Base-by-base conservation (phyloP, 495 filamentous ascomycete species). In the Penicillium ochrochloron region DNA sequence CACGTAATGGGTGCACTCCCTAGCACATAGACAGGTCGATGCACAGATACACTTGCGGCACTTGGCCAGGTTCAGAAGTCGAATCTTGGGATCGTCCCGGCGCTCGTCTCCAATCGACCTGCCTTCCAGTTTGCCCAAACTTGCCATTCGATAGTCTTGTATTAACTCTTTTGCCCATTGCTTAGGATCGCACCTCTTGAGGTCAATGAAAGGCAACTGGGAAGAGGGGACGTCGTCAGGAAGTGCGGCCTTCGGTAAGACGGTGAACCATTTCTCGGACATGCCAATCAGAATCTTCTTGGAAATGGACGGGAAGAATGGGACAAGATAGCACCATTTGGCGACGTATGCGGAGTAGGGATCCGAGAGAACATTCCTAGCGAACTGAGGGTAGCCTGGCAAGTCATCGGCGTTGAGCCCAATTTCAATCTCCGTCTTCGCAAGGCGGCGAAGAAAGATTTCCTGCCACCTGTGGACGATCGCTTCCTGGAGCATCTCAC, bases 31-130 rank as follows among this genome's bases (percentile, higher is more conserved):
- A 33, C 79, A 81, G 25, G 63, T 29, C 4, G 66, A 62, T 5
- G 53, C 46, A 65, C 79, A 82, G 34, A 78, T 70, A 48, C 79
- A 82, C 48, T 75, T 80, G 48, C 48, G 60, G 37, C 74, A 65
- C n/a, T 70, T 75, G 3, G 63, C 66, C 39, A 74, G 60, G 3
- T 71, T 41, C 21, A 76, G 59, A 21, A 75, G 59, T 3, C 51
- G 51, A 15, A 57, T 64, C 5, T 55, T 58, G 10, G 67, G 60
- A 10, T 76, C 66, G 10, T 70, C 65, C n/a, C 66, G 72, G 15
- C 77, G 75, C n/a, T 70, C 34, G 3, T 80, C 74, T 9, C 79
- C 79, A 34, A 82, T 42, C 14, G 58, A 61, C 39, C 64, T 73
- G 15, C 77, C 71, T 42, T 79, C 73, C 9, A 77, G 57, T 50